Percentiles rank a stretch among this genome's conserved stretches.
These are phyloP conservation scores for Ampelocalamus luodianensis DNA, from an alignment of 176 grass and related monocot genomes.

Conservation along the genomic window DNA sequence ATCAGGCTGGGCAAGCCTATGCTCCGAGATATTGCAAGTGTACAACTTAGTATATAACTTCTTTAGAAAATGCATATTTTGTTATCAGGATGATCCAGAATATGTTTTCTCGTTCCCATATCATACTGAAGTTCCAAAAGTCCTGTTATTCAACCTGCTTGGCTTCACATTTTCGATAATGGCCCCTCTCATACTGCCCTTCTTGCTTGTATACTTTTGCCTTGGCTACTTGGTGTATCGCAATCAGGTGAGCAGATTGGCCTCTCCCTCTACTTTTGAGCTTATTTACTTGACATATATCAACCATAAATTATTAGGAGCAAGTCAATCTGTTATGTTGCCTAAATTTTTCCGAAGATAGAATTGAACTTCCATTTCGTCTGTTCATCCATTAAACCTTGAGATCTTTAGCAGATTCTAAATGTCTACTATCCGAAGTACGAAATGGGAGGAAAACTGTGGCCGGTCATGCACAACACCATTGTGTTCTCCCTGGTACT, in stretches of 20 bases:
- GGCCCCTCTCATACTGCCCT: slow-evolving; percentile 90
- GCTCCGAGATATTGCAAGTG: slow-evolving; percentile 88
- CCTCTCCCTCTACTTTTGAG: neutral
- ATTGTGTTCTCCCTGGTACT: slow-evolving; percentile 76
- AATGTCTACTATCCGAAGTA: slow-evolving; percentile 89
- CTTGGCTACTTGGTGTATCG: slow-evolving; percentile 90
- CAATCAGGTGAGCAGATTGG: slow-evolving; percentile 64
- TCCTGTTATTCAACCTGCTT: slow-evolving; percentile 76
- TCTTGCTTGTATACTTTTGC: slow-evolving; percentile 88
- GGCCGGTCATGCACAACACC: slow-evolving; percentile 92
- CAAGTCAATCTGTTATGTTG: neutral
- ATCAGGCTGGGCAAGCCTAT: slow-evolving; percentile 86
- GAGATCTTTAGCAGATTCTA: slow-evolving; percentile 56
- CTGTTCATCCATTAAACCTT: neutral
- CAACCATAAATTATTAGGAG: neutral
- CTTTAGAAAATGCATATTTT: slow-evolving; percentile 58
- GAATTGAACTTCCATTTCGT: neutral
- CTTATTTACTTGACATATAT: neutral
- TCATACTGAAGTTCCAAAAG: slow-evolving; percentile 90
- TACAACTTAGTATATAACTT: slow-evolving; percentile 73
- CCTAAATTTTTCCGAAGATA: neutral
- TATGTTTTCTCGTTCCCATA: slow-evolving; percentile 85
- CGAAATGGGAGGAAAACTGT: slow-evolving; percentile 81
- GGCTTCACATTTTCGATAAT: slow-evolving; percentile 93
- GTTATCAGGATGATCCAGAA: slow-evolving; percentile 61